These are phyloP conservation scores for Phylloboletellus chloephorus DNA, from an alignment of 1,284 basidiomycete species.

Conservation along the genomic window DNA sequence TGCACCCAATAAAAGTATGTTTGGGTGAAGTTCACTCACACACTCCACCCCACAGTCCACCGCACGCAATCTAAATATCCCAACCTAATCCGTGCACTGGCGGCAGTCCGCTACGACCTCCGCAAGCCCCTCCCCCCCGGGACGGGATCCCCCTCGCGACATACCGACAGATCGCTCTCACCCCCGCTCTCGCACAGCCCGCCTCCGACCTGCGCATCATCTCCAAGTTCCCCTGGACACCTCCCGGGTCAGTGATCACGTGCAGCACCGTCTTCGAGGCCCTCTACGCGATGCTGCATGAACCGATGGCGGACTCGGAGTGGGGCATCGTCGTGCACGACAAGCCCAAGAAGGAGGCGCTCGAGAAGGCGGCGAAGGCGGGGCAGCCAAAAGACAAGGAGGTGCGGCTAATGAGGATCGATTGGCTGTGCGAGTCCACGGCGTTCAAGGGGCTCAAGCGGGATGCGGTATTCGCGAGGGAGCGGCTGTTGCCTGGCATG, in stretches of 20 bases:
- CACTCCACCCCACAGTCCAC: slow-evolving; percentile 16
- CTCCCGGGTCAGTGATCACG: slow-evolving; percentile 36
- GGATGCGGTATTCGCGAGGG: slow-evolving; percentile 49
- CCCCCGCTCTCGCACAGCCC: slow-evolving; percentile 34
- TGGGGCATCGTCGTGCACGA: slow-evolving; percentile 49
- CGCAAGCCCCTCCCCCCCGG: slow-evolving; percentile 37
- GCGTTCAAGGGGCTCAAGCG: slow-evolving; percentile 54
- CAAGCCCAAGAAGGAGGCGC: slow-evolving; percentile 36
- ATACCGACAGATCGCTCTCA: slow-evolving; percentile 36
- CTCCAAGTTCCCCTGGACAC: slow-evolving; percentile 57
- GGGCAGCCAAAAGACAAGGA: slow-evolving; percentile 27
- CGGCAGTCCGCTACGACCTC: slow-evolving; percentile 49
- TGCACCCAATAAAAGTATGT: too few relatives aligned
- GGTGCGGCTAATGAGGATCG: slow-evolving; percentile 44
- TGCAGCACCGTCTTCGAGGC: slow-evolving; percentile 51
- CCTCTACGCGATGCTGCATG: slow-evolving; percentile 43
- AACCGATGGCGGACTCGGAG: slow-evolving; percentile 52
- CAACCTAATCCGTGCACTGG: slow-evolving; percentile 44
- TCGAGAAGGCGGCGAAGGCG: slow-evolving; percentile 36
- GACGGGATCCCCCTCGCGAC: slow-evolving; percentile 39
- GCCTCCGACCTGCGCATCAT: slow-evolving; percentile 42
- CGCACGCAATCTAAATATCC: slow-evolving; percentile 34
- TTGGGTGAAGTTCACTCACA: too few relatives aligned
- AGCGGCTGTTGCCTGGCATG: slow-evolving; percentile 40
- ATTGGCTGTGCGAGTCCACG: slow-evolving; percentile 50